Evolutionary conservation across 1,139 yeast species (phyloP).

Genomic region (Lodderomyces oxycetoniae): DNA sequence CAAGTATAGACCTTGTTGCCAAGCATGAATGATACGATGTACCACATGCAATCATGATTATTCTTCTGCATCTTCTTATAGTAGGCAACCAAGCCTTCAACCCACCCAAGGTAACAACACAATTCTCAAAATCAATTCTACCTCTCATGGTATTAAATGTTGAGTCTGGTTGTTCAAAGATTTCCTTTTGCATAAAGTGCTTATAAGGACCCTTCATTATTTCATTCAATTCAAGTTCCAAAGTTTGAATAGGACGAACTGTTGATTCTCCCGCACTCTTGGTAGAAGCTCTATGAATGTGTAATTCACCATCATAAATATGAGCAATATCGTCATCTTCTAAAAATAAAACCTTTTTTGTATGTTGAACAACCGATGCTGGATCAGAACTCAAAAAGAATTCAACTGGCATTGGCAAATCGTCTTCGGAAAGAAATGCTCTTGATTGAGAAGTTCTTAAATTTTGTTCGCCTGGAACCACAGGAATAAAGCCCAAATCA

Average conservation of each 20-base stretch:
- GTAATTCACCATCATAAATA: slow-evolving; percentile 96
- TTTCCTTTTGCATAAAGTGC: slow-evolving; percentile 99
- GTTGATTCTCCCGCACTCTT: slow-evolving; percentile 88
- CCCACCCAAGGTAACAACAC: slow-evolving; percentile 82
- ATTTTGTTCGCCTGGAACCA: slow-evolving; percentile 44
- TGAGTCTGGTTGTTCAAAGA: slow-evolving; percentile 97
- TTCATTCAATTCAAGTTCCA: slow-evolving; percentile 95
- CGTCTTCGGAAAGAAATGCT: slow-evolving; percentile 88
- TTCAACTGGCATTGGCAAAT: slow-evolving; percentile 90
- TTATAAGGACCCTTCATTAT: slow-evolving; percentile 96
- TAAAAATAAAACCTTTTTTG: slow-evolving; percentile 91
- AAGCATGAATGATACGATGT: slow-evolving; percentile 97
- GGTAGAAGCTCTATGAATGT: slow-evolving; percentile 86
- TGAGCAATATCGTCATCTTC: slow-evolving; percentile 99
- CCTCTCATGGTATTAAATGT: slow-evolving; percentile 99
- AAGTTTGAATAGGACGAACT: slow-evolving; percentile 90
- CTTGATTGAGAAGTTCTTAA: slow-evolving; percentile 89
- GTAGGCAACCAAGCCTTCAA: slow-evolving; percentile 79
- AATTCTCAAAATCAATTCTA: slow-evolving; percentile 86
- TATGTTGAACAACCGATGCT: slow-evolving; percentile 95
- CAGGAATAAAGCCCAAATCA: slow-evolving; percentile 32
- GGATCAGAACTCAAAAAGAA: slow-evolving; percentile 97
- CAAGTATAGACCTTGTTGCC: slow-evolving; percentile 94
- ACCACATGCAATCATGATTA: slow-evolving; percentile 99
- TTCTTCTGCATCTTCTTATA: slow-evolving; percentile 90